phyloP scores from a whole-genome alignment of 176 grass and related monocot genomes.

The Olyra latifolia region DNA sequence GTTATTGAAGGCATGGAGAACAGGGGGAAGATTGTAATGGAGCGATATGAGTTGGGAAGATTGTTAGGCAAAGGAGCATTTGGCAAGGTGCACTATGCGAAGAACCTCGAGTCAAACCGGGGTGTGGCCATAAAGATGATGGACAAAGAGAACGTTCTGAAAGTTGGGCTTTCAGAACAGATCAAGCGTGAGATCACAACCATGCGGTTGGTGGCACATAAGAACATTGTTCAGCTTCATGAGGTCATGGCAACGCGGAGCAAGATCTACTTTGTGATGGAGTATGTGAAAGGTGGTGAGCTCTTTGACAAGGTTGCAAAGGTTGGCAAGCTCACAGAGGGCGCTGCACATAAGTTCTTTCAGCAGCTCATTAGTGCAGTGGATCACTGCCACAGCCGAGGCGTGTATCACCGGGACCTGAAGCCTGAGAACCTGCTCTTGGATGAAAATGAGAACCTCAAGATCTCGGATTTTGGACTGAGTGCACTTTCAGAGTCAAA shows the following conservation, averaged over 20 bases:
- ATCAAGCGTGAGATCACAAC: slow-evolving; percentile 78
- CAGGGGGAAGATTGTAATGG: slow-evolving; percentile 57
- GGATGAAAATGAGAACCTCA: slow-evolving; percentile 74
- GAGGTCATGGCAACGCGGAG: slow-evolving; percentile 78
- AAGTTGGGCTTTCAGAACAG: slow-evolving; percentile 55
- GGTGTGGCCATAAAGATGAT: slow-evolving; percentile 76
- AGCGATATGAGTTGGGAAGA: slow-evolving; percentile 65
- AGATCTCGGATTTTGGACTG: slow-evolving; percentile 75
- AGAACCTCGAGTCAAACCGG: slow-evolving; percentile 42
- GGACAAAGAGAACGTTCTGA: slow-evolving; percentile 65
- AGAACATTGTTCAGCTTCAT: slow-evolving; percentile 64
- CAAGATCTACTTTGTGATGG: slow-evolving; percentile 85
- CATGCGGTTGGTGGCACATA: slow-evolving; percentile 63
- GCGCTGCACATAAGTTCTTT: slow-evolving; percentile 60
- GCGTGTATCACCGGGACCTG: slow-evolving; percentile 80
- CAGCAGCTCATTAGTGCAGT: slow-evolving; percentile 76
- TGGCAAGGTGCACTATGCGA: slow-evolving; percentile 69
- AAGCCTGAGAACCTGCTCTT: slow-evolving; percentile 81
- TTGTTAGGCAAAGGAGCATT: slow-evolving; percentile 74
- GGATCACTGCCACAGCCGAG: slow-evolving; percentile 68
- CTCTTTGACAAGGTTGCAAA: slow-evolving; percentile 71
- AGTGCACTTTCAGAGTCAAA: slow-evolving; percentile 65
- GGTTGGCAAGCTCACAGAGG: slow-evolving; percentile 56
- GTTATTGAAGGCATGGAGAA: slow-evolving; percentile 38
- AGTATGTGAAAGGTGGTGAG: slow-evolving; percentile 84